Conservation (phyloP, 345 rosid species). For the Laguncularia racemosa region DNA sequence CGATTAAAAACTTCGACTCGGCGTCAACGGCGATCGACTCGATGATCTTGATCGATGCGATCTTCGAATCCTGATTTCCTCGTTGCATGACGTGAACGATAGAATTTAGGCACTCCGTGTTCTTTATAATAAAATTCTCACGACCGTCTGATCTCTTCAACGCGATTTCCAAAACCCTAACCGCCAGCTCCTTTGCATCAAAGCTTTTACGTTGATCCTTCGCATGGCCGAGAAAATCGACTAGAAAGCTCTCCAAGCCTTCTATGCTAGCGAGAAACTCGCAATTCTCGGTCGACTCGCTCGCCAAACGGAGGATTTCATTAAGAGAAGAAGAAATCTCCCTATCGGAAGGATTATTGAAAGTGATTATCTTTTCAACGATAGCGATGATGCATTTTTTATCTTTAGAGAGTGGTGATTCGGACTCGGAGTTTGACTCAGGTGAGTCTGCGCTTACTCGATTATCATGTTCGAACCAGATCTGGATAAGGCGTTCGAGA, state of each 20-base stretch:
- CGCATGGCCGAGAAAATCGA: slow-evolving; percentile 26
- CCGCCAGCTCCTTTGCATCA: slow-evolving; percentile 25
- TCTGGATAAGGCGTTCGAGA: slow-evolving; percentile 71
- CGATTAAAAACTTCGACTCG: slow-evolving; percentile 40
- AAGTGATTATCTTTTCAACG: slow-evolving; percentile 16
- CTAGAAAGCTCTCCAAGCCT: slow-evolving; percentile 43
- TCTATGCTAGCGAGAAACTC: slow-evolving; percentile 37
- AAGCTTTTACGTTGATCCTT: slow-evolving; percentile 8
- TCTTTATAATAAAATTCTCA: slow-evolving; percentile 18
- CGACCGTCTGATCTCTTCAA: slow-evolving; percentile 26
- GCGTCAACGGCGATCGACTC: slow-evolving; percentile 50
- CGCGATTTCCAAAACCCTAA: slow-evolving; percentile 39
- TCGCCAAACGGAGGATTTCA: slow-evolving; percentile 37
- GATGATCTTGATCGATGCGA: slow-evolving; percentile 46
- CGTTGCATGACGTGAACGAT: slow-evolving; percentile 39
- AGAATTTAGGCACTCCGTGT: slow-evolving; percentile 27
- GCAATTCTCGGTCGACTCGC: slow-evolving; percentile 49
- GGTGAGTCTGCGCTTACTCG: slow-evolving; percentile 2
- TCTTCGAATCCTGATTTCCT: slow-evolving; percentile 38
- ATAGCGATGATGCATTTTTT: not conserved
- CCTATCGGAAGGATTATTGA: slow-evolving; percentile 5
- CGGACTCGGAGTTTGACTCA: not conserved
- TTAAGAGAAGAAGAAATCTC: slow-evolving; percentile 10
- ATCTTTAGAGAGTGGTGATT: slow-evolving; percentile 5
- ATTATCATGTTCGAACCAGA: slow-evolving; percentile 60